A percentile compares a stretch with the other conserved stretches of the same genome.
Evolutionary conservation across 768 basidiomycete genomes (phyloP).

Genomic region (Mycena indigotica): DNA sequence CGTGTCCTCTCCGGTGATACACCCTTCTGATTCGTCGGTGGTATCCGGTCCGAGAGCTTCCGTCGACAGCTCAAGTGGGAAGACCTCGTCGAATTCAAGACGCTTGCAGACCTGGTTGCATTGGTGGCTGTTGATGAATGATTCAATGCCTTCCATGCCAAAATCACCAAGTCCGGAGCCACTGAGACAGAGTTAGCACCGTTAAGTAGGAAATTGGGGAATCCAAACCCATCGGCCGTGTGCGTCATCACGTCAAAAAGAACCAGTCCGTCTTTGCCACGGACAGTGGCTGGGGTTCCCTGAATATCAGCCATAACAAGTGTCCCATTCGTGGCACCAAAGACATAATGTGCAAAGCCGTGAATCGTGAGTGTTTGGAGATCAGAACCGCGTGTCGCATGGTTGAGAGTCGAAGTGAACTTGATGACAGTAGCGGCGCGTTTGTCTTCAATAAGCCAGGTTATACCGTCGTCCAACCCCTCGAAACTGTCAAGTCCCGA

Average conservation of each 20-base stretch:
- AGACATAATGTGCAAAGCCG: conserved; percentile 1
- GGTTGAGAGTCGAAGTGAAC: conserved; percentile 2
- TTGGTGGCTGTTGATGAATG: neutral
- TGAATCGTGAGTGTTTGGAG: neutral
- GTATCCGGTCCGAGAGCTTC: neutral
- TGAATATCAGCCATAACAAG: conserved; percentile 2
- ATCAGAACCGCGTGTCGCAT: neutral
- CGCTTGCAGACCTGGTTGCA: conserved; percentile 7
- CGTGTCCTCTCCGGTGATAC: neutral
- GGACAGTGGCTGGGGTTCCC: neutral
- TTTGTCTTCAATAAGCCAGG: conserved; percentile 1
- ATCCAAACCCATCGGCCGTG: neutral
- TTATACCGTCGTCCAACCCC: neutral
- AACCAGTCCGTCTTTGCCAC: neutral
- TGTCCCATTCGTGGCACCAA: neutral
- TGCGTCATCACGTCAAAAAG: conserved; percentile 3
- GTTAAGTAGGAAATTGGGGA: neutral
- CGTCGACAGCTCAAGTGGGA: conserved; percentile 1
- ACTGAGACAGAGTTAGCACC: neutral
- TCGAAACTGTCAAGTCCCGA: conserved; percentile 2
- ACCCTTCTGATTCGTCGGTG: conserved; percentile 2
- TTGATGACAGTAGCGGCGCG: neutral
- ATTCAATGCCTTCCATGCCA: conserved; percentile 6
- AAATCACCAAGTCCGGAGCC: conserved; percentile 12
- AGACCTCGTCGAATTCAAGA: conserved; percentile 1